Conservation (phyloP, 1,284 basidiomycete genomes). For the Neolentinus lepideus region DNA sequence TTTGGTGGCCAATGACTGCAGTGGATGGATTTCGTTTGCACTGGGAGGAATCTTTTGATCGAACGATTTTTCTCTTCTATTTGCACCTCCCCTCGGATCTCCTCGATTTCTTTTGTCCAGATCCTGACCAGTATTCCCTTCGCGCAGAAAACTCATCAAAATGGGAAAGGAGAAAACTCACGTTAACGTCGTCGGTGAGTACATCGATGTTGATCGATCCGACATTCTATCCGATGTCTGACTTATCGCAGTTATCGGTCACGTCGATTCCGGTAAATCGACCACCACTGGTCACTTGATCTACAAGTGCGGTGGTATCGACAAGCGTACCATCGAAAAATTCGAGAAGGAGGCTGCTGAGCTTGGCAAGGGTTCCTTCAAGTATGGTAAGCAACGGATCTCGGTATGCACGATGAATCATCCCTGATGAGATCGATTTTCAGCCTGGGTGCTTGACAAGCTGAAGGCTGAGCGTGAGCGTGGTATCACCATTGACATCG, state of each 20-base stretch:
- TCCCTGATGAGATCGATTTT: slow-evolving; percentile 18
- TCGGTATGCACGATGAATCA: slow-evolving; percentile 8
- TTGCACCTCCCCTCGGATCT: slow-evolving; percentile 22
- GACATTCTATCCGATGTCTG: slow-evolving; percentile 3
- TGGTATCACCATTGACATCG: slow-evolving; percentile 99
- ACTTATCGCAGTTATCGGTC: slow-evolving; percentile 74
- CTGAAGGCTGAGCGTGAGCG: slow-evolving; percentile 99
- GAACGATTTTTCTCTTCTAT: slow-evolving; percentile 13
- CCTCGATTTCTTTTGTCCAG: slow-evolving; percentile 4
- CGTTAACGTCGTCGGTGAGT: slow-evolving; percentile 89
- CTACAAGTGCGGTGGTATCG: slow-evolving; percentile 99
- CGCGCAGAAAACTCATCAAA: slow-evolving; percentile 50
- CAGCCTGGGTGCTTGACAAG: slow-evolving; percentile 99
- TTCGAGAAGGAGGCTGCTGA: slow-evolving; percentile 99
- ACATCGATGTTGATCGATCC: not conserved
- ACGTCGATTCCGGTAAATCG: slow-evolving; percentile 98
- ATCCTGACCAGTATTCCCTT: slow-evolving; percentile 18
- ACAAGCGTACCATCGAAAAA: slow-evolving; percentile 99
- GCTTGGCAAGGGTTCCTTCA: slow-evolving; percentile 99
- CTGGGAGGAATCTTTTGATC: not conserved
- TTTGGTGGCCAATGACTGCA: not conserved
- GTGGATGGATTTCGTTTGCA: not conserved
- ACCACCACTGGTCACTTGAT: slow-evolving; percentile 99
- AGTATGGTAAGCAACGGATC: slow-evolving; percentile 67
- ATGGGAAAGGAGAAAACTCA: slow-evolving; percentile 89